Evolutionary conservation across 2,329 filamentous ascomycete species (phyloP), one percentile per base, ranked within the genome.

Genomic region (Juglanconis oblonga): DNA sequence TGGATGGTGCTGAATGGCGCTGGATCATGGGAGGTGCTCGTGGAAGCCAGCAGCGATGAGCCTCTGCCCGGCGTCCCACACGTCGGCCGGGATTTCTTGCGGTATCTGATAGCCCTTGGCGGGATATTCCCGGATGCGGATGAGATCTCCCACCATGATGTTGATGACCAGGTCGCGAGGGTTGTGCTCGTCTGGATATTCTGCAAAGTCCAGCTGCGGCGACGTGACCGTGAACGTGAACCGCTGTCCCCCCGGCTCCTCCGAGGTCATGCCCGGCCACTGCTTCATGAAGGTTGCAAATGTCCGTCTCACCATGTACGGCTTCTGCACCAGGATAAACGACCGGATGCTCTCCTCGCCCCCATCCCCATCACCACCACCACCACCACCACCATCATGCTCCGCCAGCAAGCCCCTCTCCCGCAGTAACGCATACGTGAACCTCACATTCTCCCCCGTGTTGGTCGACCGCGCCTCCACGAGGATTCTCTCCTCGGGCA

Each of bases 401-500:
- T 24, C 17, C 17, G 17, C 17, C 17, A 62, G 53, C 7, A 76
- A 48, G 0, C 69, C 64, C 29, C 52, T 67, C 11, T 69, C 64
- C 14, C 56, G 49, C 1, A 80, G 67, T 9, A 79, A 63, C 0
- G 66, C 69, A 42, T 75, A 66, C 14, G 77, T 79, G 63, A 78
- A 78, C 10, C 75, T 76, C 40, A 80, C 74, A 57, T 80, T 80
- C 65, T 79, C 78, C 55, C 77, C 78, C 17, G 78, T 80, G 68
- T 80, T 80, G 3, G 72, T 75, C 5, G 77, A 75, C 31, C 24
- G 40, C 3, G 71, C 67, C 67, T 80, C 78, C 7, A 76, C 65
- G 52, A 80, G 63, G 58, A 80, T 73, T 45, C 64, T 67, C 4
- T 70, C 68, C 6, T 67, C 65, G 0, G 77, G 74, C 4, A 80